These are phyloP conservation scores for Emergomyces pasteurianus DNA, from an alignment of 2,329 filamentous ascomycete species.

Conservation along the genomic window DNA sequence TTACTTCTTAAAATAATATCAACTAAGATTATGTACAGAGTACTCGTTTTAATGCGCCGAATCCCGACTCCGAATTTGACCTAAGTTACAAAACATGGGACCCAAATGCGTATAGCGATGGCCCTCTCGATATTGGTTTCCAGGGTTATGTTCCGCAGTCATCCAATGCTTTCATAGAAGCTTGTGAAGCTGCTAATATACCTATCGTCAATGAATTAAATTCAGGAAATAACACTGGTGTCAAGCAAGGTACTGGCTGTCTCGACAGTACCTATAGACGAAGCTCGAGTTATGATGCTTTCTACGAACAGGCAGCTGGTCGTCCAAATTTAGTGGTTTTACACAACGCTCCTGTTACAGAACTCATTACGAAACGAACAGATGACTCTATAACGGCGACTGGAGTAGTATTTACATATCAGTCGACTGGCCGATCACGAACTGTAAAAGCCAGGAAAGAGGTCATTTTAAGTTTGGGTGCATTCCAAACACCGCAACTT, in stretches of 20 bases:
- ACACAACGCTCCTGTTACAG: conserved; percentile 18
- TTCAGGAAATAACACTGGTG: conserved; percentile 18
- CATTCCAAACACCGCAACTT: conserved; percentile 27
- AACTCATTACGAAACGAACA: conserved; percentile 12
- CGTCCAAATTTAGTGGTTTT: conserved; percentile 20
- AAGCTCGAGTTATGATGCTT: conserved; percentile 21
- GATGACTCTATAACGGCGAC: conserved; percentile 11
- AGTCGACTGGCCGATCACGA: conserved; percentile 14
- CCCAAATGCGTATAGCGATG: conserved; percentile 12
- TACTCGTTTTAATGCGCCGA: conserved; percentile 21
- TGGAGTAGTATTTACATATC: conserved; percentile 18
- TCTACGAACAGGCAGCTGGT: conserved; percentile 18
- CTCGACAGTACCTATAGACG: conserved; percentile 12
- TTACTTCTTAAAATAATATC: neutral
- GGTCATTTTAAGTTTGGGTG: conserved; percentile 28
- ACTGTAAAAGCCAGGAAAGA: conserved; percentile 16
- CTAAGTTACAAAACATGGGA: conserved; percentile 20
- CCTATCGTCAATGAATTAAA: conserved; percentile 24
- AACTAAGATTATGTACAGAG: neutral
- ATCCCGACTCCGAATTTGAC: conserved; percentile 14
- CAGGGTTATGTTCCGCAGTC: conserved; percentile 17
- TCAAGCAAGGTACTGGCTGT: conserved; percentile 22
- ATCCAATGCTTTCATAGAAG: conserved; percentile 18
- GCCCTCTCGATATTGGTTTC: conserved; percentile 14
- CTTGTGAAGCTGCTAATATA: conserved; percentile 18